Percentiles rank a stretch among this genome's conserved stretches.
phyloP scores from a whole-genome alignment of 2,329 filamentous ascomycete genomes.

The Neophaeococcomyces mojaviensis region DNA sequence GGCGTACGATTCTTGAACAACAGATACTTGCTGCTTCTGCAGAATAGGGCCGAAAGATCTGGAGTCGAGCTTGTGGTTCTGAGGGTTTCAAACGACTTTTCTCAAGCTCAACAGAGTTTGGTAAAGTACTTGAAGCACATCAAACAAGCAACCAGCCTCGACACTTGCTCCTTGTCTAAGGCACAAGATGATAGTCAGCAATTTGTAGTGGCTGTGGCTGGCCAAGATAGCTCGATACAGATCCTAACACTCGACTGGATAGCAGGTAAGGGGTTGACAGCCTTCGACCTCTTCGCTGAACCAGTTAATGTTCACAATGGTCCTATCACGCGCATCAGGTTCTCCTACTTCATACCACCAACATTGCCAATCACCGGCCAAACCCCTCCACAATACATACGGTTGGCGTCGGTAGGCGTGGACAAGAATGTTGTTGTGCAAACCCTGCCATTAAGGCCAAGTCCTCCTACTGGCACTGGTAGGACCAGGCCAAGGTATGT shows the following conservation, averaged over 20 bases:
- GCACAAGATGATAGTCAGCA: conserved; percentile 59
- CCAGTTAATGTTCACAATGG: conserved; percentile 50
- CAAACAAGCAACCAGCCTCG: conserved; percentile 68
- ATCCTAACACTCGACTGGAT: conserved; percentile 70
- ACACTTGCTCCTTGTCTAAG: conserved; percentile 62
- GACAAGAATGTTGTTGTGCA: conserved; percentile 74
- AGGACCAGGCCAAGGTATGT: conserved; percentile 56
- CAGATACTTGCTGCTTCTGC: conserved; percentile 46
- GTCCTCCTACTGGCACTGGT: conserved; percentile 41
- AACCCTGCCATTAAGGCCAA: conserved; percentile 58
- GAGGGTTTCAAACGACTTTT: conserved; percentile 21
- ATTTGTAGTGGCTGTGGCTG: conserved; percentile 71
- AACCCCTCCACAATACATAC: conserved; percentile 54
- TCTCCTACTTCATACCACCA: conserved; percentile 47
- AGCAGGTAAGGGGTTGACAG: conserved; percentile 35
- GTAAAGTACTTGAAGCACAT: conserved; percentile 57
- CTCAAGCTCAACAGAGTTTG: conserved; percentile 32
- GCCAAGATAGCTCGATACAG: conserved; percentile 69
- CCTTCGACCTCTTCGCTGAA: conserved; percentile 44
- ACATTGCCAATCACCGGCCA: conserved; percentile 40
- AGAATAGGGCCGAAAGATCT: conserved; percentile 47
- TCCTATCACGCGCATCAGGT: conserved; percentile 50
- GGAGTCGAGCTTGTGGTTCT: conserved; percentile 51
- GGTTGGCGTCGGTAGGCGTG: conserved; percentile 73
- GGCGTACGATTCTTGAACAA: conserved; percentile 36